Percentiles rank a stretch among this genome's conserved stretches.
Evolutionary conservation across 192 early-diverging fungal genomes (phyloP).

Genomic region (Gonapodya prolifera): DNA sequence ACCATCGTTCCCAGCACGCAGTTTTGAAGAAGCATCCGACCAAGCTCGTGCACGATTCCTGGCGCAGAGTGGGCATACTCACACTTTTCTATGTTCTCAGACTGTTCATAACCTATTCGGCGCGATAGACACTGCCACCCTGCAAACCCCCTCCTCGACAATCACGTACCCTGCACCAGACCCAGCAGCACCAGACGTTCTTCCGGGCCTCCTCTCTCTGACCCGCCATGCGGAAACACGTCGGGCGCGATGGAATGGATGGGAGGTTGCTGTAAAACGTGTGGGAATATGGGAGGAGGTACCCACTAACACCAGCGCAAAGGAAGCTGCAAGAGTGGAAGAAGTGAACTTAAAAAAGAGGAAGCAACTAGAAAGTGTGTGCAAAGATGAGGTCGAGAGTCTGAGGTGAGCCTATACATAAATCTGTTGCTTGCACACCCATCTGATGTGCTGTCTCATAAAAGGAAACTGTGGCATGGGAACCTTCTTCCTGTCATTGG

Average conservation of each 20-base stretch:
- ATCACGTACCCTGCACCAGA: neutral
- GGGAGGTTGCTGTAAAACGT: neutral
- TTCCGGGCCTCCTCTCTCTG: neutral
- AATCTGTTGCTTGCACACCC: too few relatives aligned
- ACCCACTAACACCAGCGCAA: neutral
- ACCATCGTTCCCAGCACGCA: neutral
- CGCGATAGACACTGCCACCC: neutral
- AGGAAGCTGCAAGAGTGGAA: neutral
- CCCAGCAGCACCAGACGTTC: neutral
- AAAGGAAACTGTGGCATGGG: neutral
- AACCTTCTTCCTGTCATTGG: neutral
- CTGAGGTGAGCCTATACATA: neutral
- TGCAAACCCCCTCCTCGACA: neutral
- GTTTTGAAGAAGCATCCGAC: neutral
- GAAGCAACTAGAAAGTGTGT: neutral
- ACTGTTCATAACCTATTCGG: neutral
- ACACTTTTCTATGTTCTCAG: neutral
- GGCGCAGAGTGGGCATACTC: neutral
- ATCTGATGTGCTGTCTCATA: too few relatives aligned
- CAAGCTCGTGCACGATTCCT: neutral
- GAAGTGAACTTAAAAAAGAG: neutral
- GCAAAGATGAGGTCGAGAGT: neutral
- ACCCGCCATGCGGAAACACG: neutral
- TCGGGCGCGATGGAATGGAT: neutral
- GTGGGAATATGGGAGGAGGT: neutral